Base-by-base conservation (phyloP, 2,329 filamentous ascomycete species). In the Aureobasidium sp. region DNA sequence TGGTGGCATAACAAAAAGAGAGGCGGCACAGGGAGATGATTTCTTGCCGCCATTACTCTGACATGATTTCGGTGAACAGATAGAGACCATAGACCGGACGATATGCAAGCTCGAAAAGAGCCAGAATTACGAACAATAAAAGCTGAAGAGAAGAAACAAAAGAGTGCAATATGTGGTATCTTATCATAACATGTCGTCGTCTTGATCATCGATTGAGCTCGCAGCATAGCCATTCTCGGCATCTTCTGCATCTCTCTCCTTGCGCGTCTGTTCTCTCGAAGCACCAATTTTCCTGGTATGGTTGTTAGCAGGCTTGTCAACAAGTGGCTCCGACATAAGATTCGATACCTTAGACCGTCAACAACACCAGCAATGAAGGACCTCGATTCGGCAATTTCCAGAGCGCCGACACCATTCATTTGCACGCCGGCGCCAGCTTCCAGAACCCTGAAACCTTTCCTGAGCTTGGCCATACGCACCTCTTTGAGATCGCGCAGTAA, bases 301-400 rank as follows among this genome's bases (percentile, higher is more conserved):
- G 13, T 43, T 41, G 53, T 63, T 9, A 63, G 47, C 44, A 48
- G 37, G 36, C 39, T 26, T 66, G 69, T 20, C 20, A 20, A 20
- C 65, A 10, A 5, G 29, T 2, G 8, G 24, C 3, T n/a, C 9
- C 12, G 34, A 27, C 24, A 37, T 2, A 36, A n/a, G 20, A 37
- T 13, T 27, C 65, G 68, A 62, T 74, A 82, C 81, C 84, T 80
- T 69, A 97, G 80, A 5, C 90, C 91, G 73, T 97, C 92, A 66
- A 97, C 87, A 2, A 97, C 90, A 0, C 89, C 90, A 1, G 85
- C 81, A 65, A 97, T 85, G 71, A 97, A 96, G 0, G 86, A 87
- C 69, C 93, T 83, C 61, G 87, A 89, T 77, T 97, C 93, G 0
- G 89, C 88, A 52, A 97, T 80, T 78, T 99, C 94, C 88, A 97